Conservation (phyloP, 2,329 filamentous ascomycete genomes). For the Colletotrichum neosansevieriae region DNA sequence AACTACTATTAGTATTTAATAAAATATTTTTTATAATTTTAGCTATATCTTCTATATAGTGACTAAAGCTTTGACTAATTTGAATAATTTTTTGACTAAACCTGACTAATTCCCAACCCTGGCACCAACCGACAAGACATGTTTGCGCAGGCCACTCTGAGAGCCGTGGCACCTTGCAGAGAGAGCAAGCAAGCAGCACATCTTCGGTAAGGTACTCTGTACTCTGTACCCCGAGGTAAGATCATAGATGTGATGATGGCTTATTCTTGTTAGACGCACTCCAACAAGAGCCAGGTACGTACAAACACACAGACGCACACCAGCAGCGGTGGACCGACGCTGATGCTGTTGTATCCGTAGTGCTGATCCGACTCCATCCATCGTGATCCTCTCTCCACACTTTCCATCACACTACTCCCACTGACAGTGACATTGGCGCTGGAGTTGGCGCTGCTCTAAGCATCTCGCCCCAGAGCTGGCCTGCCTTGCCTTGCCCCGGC, state of each 20-base stretch:
- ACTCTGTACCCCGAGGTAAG: background rate
- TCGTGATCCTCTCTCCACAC: slow-evolving; percentile 25
- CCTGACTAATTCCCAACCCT: too few relatives aligned
- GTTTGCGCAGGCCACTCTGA: background rate
- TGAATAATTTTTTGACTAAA: too few relatives aligned
- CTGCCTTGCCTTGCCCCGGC: background rate
- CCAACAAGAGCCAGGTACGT: background rate
- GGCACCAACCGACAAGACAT: slow-evolving; percentile 9
- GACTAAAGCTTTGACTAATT: too few relatives aligned
- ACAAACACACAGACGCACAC: slow-evolving; percentile 5
- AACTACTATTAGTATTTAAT: too few relatives aligned
- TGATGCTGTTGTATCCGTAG: slow-evolving; percentile 16
- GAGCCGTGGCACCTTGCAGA: slow-evolving; percentile 16
- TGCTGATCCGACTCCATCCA: slow-evolving; percentile 25
- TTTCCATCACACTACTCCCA: background rate
- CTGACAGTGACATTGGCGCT: slow-evolving; percentile 1
- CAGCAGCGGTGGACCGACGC: slow-evolving; percentile 12
- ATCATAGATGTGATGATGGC: slow-evolving; percentile 12
- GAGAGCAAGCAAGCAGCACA: background rate
- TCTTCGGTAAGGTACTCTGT: background rate
- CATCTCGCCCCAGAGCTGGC: background rate
- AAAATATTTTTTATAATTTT: too few relatives aligned
- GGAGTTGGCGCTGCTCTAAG: slow-evolving; percentile 4
- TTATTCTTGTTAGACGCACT: background rate
- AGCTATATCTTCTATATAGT: too few relatives aligned